phyloP scores from a whole-genome alignment of 306 rosid species.

The Erythrophleum fordii region DNA sequence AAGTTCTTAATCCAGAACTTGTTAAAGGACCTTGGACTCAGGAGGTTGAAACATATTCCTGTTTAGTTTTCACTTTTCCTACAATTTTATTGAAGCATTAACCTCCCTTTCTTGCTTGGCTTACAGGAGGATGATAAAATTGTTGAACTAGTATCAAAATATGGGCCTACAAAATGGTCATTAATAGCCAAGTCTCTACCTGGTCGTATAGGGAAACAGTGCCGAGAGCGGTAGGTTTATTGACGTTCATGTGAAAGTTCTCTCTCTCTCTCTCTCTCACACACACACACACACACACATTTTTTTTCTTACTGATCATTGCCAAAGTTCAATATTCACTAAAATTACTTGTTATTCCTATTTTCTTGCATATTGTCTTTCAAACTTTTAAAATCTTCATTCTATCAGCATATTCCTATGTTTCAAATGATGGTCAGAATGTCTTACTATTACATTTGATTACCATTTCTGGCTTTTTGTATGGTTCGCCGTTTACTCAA shows the following conservation, averaged over 20 bases:
- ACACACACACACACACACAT: background rate
- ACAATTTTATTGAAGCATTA: constrained; percentile 37
- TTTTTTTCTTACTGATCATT: constrained; percentile 3
- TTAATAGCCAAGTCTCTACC: constrained; percentile 89
- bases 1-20: constrained; percentile 95
- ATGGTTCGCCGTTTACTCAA: constrained; percentile 14
- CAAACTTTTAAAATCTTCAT: constrained; percentile 16
- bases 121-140: constrained; percentile 92
- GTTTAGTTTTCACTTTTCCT: constrained; percentile 6
- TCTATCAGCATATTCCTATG: background rate
- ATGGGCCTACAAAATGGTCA: constrained; percentile 97
- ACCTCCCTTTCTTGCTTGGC: constrained; percentile 32
- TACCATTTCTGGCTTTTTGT: constrained; percentile 23
- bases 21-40: constrained; percentile 98
- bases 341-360: constrained; percentile 10
- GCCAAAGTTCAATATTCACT: background rate
- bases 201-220: constrained; percentile 98
- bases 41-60: constrained; percentile 62
- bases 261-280: background rate
- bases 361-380: constrained; percentile 18
- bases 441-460: background rate
- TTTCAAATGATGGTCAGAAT: background rate
- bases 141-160: constrained; percentile 70
- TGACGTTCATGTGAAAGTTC: constrained; percentile 22
- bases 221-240: constrained; percentile 80